These are phyloP conservation scores for Debaryomycetaceae sp. DNA, from an alignment of 1,139 yeast species.

Conservation along the genomic window DNA sequence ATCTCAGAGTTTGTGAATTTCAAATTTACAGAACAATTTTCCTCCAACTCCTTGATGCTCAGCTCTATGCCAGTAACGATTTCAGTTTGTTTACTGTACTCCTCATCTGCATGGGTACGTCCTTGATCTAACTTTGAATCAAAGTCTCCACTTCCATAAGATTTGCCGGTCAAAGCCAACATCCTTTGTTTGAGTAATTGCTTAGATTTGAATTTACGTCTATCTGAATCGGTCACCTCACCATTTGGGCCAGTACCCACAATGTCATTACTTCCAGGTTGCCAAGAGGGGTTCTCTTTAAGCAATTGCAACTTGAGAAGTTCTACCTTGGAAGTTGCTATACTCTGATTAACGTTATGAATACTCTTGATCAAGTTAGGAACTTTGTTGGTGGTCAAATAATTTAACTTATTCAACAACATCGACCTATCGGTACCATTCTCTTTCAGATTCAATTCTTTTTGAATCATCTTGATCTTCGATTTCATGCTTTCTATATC, in stretches of 20 bases:
- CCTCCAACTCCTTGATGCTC: slow-evolving; percentile 69
- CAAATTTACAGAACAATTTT: slow-evolving; percentile 50
- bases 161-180: slow-evolving; percentile 87
- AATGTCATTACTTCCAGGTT: slow-evolving; percentile 49
- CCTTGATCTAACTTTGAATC: slow-evolving; percentile 59
- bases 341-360: slow-evolving; percentile 58
- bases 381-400: slow-evolving; percentile 57
- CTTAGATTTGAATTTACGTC: slow-evolving; percentile 72
- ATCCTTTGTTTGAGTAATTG: slow-evolving; percentile 77
- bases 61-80: slow-evolving; percentile 70
- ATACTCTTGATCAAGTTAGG: slow-evolving; percentile 67
- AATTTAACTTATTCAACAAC: slow-evolving; percentile 50
- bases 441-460: slow-evolving; percentile 35
- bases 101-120: slow-evolving; percentile 50
- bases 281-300: slow-evolving; percentile 61
- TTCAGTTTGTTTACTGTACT: slow-evolving; percentile 50
- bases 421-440: slow-evolving; percentile 37
- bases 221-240: slow-evolving; percentile 74
- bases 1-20: slow-evolving; percentile 44
- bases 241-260: slow-evolving; percentile 87
- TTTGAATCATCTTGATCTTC: slow-evolving; percentile 56
- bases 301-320: slow-evolving; percentile 52
- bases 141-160: slow-evolving; percentile 41
- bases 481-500: slow-evolving; percentile 65
- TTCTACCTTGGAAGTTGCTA: slow-evolving; percentile 66